Evolutionary conservation across 2,329 filamentous ascomycete genomes (phyloP).

Genomic region (Penicillium carneum): DNA sequence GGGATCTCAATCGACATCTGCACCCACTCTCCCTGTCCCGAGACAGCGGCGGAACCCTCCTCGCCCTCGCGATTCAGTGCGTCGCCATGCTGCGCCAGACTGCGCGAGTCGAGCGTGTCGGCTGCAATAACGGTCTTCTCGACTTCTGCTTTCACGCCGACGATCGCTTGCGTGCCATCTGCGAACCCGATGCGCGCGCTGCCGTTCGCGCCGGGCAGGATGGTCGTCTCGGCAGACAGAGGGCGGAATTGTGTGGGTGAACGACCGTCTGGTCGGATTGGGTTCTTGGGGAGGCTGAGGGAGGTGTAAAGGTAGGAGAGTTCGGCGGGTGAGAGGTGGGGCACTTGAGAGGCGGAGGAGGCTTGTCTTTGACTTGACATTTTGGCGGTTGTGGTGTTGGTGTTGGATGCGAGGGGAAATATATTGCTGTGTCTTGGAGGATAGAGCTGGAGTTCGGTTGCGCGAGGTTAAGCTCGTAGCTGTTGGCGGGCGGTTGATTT

Average conservation of each 20-base stretch:
- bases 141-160: slow-evolving; percentile 93
- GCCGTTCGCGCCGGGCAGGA: slow-evolving; percentile 87
- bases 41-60: slow-evolving; percentile 34
- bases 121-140: slow-evolving; percentile 67
- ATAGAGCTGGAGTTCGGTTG: not conserved
- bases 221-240: slow-evolving; percentile 85
- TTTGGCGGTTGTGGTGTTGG: slow-evolving; percentile 8
- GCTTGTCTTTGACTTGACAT: slow-evolving; percentile 73
- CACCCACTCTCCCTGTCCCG: slow-evolving; percentile 74
- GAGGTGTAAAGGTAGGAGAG: slow-evolving; percentile 93
- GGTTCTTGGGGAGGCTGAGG: slow-evolving; percentile 74
- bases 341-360: slow-evolving; percentile 52
- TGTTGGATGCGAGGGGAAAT: not conserved
- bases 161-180: slow-evolving; percentile 93
- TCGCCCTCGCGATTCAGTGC: slow-evolving; percentile 37
- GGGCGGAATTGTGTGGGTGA: slow-evolving; percentile 86
- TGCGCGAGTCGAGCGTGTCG: slow-evolving; percentile 48
- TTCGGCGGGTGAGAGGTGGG: slow-evolving; percentile 89
- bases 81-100: slow-evolving; percentile 49
- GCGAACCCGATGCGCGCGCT: slow-evolving; percentile 92
- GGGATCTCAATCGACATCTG: slow-evolving; percentile 92
- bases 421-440: not conserved
- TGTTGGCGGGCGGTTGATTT: slow-evolving; percentile 7
- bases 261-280: slow-evolving; percentile 88
- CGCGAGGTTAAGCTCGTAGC: slow-evolving; percentile 10